Conservation (phyloP, 257 asterid species). For the Ilex asprella region DNA sequence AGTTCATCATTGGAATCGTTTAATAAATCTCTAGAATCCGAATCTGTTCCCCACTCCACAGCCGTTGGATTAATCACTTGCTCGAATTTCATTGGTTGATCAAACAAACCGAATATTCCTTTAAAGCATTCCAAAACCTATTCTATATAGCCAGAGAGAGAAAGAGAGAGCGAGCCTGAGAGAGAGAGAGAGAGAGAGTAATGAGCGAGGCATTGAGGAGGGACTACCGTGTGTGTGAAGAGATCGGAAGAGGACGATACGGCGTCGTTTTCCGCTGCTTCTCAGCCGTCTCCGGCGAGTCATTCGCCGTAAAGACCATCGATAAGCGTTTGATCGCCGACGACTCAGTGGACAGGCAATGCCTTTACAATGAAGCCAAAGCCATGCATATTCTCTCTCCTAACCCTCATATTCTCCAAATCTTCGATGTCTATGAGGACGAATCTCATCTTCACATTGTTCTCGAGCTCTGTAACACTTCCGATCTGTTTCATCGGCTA, state of each 20-base stretch:
- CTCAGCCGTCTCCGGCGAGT: conserved; percentile 36
- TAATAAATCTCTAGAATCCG: no score
- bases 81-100: no score
- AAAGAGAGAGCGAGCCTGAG: not conserved
- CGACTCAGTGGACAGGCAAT: conserved; percentile 57
- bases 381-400: conserved; percentile 42
- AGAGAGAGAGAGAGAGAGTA: not conserved
- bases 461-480: conserved; percentile 45
- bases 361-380: conserved; percentile 60
- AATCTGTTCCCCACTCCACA: no score
- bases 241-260: conserved; percentile 68
- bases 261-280: conserved; percentile 62
- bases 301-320: conserved; percentile 64
- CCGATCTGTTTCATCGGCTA: conserved; percentile 47
- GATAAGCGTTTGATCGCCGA: conserved; percentile 47
- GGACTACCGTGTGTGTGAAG: conserved; percentile 48
- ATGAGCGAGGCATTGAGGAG: conserved; percentile 54
- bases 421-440: conserved; percentile 58
- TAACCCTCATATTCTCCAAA: conserved; percentile 30
- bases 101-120: conserved; percentile 13
- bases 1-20: no score
- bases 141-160: conserved; percentile 20
- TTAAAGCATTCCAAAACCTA: conserved; percentile 1
- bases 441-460: conserved; percentile 52
- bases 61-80: no score